Percentiles rank a stretch among this genome's conserved stretches.
phyloP scores from a whole-genome alignment of 257 asterid genomes.

The Anisodus acutangulus region DNA sequence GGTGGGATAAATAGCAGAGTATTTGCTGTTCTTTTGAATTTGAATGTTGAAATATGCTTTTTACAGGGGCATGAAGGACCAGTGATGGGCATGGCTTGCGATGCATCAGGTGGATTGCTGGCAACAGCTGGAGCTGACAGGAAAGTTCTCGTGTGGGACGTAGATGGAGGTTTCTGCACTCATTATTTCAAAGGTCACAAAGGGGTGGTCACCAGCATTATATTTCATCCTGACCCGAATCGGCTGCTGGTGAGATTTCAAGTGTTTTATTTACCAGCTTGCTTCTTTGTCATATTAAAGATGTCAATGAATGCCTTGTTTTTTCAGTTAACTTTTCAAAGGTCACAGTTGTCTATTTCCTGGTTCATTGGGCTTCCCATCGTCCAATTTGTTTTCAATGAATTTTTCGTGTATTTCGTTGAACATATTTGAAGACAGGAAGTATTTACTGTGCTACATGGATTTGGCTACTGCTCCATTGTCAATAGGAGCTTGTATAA shows the following conservation, averaged over 20 bases:
- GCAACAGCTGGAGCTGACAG: constrained; percentile 98
- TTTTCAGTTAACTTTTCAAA: background rate
- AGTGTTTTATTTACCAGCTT: background rate
- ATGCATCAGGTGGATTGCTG: constrained; percentile 92
- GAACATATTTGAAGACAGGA: background rate
- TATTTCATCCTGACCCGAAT: constrained; percentile 82
- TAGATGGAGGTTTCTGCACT: constrained; percentile 92
- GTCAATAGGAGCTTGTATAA: background rate
- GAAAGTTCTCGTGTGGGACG: constrained; percentile 97
- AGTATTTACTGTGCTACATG: constrained; percentile 2
- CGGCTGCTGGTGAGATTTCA: constrained; percentile 68
- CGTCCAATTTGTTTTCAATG: background rate
- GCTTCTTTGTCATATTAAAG: background rate
- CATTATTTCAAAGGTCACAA: constrained; percentile 96
- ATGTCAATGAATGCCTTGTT: background rate
- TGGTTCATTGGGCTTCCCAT: background rate
- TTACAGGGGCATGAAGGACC: constrained; percentile 97
- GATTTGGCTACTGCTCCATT: background rate
- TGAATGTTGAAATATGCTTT: background rate
- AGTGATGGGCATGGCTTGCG: constrained; percentile 88
- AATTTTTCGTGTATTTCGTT: background rate
- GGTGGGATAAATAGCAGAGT: background rate
- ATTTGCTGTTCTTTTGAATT: background rate
- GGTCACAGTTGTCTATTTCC: background rate
- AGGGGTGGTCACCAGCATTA: constrained; percentile 82